A percentile compares a stretch with the other conserved stretches of the same genome.
Evolutionary conservation across 2,329 filamentous ascomycete genomes (phyloP).

Genomic region (Colletotrichum tropicale): DNA sequence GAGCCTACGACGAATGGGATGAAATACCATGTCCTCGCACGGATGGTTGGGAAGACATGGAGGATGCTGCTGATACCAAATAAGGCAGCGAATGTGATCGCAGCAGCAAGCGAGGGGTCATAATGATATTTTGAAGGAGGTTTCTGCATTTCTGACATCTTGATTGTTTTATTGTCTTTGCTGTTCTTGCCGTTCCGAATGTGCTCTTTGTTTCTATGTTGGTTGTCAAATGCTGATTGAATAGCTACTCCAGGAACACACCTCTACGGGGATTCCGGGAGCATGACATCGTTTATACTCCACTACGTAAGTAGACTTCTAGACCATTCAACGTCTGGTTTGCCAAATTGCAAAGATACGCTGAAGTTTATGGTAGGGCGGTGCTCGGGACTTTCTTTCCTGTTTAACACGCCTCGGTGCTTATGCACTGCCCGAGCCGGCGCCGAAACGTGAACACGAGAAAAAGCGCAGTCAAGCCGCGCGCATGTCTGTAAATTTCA

Average conservation of each 20-base stretch:
- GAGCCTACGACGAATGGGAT: background rate
- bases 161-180: too few relatives aligned
- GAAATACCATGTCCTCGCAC: background rate
- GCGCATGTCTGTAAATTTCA: background rate
- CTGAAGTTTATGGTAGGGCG: background rate
- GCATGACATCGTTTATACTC: background rate
- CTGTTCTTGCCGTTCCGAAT: background rate
- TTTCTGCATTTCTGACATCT: background rate
- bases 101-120: background rate
- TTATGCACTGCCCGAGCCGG: background rate
- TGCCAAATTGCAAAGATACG: background rate
- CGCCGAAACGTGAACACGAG: background rate
- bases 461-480: background rate
- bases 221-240: background rate
- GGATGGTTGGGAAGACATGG: background rate
- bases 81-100: background rate
- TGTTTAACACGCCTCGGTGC: background rate
- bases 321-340: too few relatives aligned
- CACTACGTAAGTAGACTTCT: background rate
- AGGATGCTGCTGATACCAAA: background rate
- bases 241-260: background rate
- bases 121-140: background rate
- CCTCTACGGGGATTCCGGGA: background rate
- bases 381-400: background rate
- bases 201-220: background rate